These are phyloP conservation scores for Sutorius australiensis DNA, from an alignment of 768 basidiomycete genomes.

Conservation along the genomic window DNA sequence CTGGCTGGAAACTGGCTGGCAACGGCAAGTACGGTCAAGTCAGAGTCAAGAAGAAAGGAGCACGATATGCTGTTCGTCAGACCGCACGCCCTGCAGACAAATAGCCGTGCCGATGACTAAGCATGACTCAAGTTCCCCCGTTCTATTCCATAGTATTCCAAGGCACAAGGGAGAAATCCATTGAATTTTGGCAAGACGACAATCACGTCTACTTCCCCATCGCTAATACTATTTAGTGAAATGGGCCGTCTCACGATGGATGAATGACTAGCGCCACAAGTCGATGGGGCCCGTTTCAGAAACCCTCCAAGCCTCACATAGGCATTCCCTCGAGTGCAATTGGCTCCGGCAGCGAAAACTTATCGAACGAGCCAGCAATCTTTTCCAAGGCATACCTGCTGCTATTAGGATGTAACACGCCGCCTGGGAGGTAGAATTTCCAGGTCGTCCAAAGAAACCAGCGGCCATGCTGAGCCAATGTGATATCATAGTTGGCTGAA, in stretches of 20 bases:
- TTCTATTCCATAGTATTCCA: no score
- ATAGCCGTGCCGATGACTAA: constrained; percentile 19
- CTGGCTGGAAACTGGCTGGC: constrained; percentile 3
- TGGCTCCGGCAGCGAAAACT: constrained; percentile 26
- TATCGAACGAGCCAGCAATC: constrained; percentile 53
- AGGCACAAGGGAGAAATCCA: not conserved
- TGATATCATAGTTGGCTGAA: constrained; percentile 65
- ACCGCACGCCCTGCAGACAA: not conserved
- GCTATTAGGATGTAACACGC: constrained; percentile 25
- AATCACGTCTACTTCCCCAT: not conserved
- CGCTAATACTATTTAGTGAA: not conserved
- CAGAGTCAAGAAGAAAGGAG: constrained; percentile 5
- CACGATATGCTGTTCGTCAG: not conserved
- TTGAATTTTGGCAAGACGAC: not conserved
- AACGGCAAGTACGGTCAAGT: constrained; percentile 4
- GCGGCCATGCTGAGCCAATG: constrained; percentile 57
- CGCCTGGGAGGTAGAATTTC: constrained; percentile 54
- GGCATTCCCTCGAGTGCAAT: constrained; percentile 15
- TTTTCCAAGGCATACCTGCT: constrained; percentile 41
- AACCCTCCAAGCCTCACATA: constrained; percentile 6
- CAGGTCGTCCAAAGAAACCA: constrained; percentile 72
- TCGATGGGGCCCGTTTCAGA: not conserved
- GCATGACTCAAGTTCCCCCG: constrained; percentile 14
- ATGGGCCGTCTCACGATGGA: constrained; percentile 1
- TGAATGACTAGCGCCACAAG: not conserved